Evolutionary conservation across 306 rosid genomes (phyloP).

Genomic region (Astragalus glycyphyllos): DNA sequence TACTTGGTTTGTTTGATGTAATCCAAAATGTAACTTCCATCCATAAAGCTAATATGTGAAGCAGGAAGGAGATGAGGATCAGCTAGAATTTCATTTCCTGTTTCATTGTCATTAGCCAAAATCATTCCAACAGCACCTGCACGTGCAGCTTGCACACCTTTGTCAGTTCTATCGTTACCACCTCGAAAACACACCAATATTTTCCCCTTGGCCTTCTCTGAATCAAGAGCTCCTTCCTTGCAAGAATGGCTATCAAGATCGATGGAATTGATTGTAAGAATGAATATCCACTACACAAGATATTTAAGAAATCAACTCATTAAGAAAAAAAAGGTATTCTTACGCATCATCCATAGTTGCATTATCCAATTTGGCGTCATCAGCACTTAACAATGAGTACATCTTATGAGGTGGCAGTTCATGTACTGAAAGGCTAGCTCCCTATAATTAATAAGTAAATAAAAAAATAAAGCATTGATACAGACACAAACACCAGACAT

Average conservation of each 20-base stretch:
- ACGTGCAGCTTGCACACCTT: conserved; percentile 45
- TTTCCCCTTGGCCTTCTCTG: conserved; percentile 63
- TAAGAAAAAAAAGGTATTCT: conserved; percentile 32
- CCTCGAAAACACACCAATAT: conserved; percentile 65
- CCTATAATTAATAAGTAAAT: background rate
- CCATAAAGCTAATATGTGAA: conserved; percentile 47
- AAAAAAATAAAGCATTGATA: background rate
- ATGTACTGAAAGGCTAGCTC: conserved; percentile 29
- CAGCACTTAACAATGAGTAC: conserved; percentile 55
- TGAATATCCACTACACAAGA: background rate
- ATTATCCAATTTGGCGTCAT: conserved; percentile 36
- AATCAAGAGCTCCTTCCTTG: conserved; percentile 50
- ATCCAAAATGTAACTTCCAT: conserved; percentile 47
- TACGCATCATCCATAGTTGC: conserved; percentile 36
- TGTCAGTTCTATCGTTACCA: conserved; percentile 20
- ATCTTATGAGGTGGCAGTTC: conserved; percentile 46
- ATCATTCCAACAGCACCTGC: conserved; percentile 78
- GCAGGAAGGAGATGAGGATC: conserved; percentile 64
- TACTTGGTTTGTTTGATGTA: conserved; percentile 66
- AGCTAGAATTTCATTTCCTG: conserved; percentile 32
- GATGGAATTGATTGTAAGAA: background rate
- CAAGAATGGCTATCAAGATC: conserved; percentile 51
- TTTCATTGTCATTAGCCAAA: conserved; percentile 40
- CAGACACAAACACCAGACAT: too few relatives aligned
- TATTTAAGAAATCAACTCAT: background rate